Evolutionary conservation across 2,329 filamentous ascomycete genomes (phyloP).

Genomic region (Verticillium albo-atrum): DNA sequence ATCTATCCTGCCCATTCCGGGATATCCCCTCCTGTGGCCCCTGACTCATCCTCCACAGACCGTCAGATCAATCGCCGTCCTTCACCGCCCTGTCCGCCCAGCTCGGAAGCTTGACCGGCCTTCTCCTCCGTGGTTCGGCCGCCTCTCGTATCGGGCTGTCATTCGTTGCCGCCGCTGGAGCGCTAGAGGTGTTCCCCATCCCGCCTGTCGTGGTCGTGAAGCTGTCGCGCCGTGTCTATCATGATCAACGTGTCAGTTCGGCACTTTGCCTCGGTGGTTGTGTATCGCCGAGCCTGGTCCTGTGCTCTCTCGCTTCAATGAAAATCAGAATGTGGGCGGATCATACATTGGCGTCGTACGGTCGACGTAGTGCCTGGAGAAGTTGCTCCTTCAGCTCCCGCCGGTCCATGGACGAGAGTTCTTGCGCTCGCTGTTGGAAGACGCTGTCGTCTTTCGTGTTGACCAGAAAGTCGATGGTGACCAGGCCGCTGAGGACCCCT

Average conservation of each 20-base stretch:
- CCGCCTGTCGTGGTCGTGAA: neutral
- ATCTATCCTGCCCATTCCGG: neutral
- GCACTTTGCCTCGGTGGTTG: neutral
- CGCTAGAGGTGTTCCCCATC: conserved; percentile 11
- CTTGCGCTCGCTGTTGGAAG: conserved; percentile 18
- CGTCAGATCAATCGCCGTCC: conserved; percentile 2
- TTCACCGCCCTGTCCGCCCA: conserved; percentile 25
- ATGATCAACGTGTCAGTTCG: neutral
- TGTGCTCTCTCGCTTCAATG: neutral
- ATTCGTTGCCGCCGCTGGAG: neutral
- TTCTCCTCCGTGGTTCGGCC: conserved; percentile 13
- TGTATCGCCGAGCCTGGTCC: neutral
- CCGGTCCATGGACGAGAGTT: conserved; percentile 19
- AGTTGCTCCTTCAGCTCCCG: conserved; percentile 19
- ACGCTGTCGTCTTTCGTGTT: conserved; percentile 15
- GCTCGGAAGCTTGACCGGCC: conserved; percentile 16
- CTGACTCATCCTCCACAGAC: neutral
- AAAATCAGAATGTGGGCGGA: neutral
- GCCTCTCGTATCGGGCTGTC: conserved; percentile 24
- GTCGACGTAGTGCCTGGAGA: conserved; percentile 8
- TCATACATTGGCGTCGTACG: conserved; percentile 28
- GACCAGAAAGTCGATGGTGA: conserved; percentile 23
- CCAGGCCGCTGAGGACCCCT: conserved; percentile 19
- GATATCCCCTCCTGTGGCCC: neutral
- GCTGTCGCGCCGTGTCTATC: conserved; percentile 1